Percentiles rank a stretch among this genome's conserved stretches.
These are phyloP conservation scores for Calocybe cyanea DNA, from an alignment of 768 basidiomycete genomes.

Conservation along the genomic window DNA sequence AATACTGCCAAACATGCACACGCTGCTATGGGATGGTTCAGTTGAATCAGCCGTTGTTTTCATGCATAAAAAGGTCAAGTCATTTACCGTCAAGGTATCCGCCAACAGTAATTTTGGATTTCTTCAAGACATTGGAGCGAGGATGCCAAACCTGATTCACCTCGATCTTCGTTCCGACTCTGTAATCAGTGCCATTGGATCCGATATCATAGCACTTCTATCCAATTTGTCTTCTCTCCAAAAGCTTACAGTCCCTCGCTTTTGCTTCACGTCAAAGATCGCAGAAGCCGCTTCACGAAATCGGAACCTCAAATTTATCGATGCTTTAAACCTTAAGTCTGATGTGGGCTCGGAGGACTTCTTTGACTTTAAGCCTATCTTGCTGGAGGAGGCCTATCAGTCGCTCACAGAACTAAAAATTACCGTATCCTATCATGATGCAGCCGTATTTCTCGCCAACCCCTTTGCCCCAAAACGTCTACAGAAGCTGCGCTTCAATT, in stretches of 20 bases:
- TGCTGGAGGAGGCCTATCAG: conserved; percentile 50
- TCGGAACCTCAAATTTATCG: conserved; percentile 39
- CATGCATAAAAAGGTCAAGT: conserved; percentile 51
- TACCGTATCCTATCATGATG: conserved; percentile 40
- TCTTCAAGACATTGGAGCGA: conserved; percentile 36
- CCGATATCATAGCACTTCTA: background rate
- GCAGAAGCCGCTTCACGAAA: conserved; percentile 43
- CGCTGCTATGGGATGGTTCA: conserved; percentile 43
- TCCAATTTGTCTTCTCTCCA: conserved; percentile 36
- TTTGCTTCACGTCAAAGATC: too few species aligned
- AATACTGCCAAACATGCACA: conserved; percentile 52
- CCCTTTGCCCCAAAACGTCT: conserved; percentile 46
- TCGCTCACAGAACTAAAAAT: conserved; percentile 49
- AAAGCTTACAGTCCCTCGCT: conserved; percentile 49
- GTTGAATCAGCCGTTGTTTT: conserved; percentile 41
- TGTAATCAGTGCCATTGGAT: conserved; percentile 38
- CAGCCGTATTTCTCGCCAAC: conserved; percentile 39
- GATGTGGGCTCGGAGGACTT: conserved; percentile 42
- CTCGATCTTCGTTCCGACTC: conserved; percentile 44
- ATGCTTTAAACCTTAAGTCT: conserved; percentile 46
- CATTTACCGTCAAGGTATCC: conserved; percentile 24
- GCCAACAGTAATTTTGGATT: conserved; percentile 10
- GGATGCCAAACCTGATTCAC: conserved; percentile 47
- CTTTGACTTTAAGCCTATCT: conserved; percentile 35
- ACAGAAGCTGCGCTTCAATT: conserved; percentile 48